Percentiles rank a stretch among this genome's conserved stretches.
These are phyloP conservation scores for Solanum pinnatisectum DNA, from an alignment of 257 asterid genomes.

Conservation along the genomic window DNA sequence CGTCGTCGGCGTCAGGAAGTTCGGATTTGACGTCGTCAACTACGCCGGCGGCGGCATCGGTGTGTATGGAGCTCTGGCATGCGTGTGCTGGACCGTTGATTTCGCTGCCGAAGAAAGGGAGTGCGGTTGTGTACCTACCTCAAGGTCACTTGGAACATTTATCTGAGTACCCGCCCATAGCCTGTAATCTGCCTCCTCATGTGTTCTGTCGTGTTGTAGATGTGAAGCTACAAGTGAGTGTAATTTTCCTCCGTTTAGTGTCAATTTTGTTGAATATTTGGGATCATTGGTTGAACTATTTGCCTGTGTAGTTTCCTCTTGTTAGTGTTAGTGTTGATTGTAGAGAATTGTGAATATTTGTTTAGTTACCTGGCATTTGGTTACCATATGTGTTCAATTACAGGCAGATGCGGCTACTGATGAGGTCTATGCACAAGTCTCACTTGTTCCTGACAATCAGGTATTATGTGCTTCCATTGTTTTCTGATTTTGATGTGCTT, in stretches of 20 bases:
- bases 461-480: slow-evolving; percentile 21
- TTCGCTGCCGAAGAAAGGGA: slow-evolving; percentile 84
- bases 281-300: background rate
- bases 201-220: slow-evolving; percentile 88
- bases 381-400: background rate
- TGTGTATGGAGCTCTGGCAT: slow-evolving; percentile 97
- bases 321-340: background rate
- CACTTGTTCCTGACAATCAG: slow-evolving; percentile 71
- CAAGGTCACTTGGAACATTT: slow-evolving; percentile 88
- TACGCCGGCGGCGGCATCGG: slow-evolving; percentile 28
- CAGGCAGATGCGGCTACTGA: slow-evolving; percentile 85
- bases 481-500: background rate
- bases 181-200: slow-evolving; percentile 66
- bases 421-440: slow-evolving; percentile 87
- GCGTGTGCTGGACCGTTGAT: slow-evolving; percentile 98
- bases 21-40: slow-evolving; percentile 22
- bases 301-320: background rate
- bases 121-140: slow-evolving; percentile 74
- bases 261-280: background rate
- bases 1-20: slow-evolving; percentile 19
- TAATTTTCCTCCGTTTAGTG: no score
- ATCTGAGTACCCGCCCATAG: slow-evolving; percentile 40
- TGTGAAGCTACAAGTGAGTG: slow-evolving; percentile 74
- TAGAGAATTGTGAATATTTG: background rate
- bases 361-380: background rate